phyloP scores from a whole-genome alignment of 305 asterid genomes.

The Fraxinus paxiana region DNA sequence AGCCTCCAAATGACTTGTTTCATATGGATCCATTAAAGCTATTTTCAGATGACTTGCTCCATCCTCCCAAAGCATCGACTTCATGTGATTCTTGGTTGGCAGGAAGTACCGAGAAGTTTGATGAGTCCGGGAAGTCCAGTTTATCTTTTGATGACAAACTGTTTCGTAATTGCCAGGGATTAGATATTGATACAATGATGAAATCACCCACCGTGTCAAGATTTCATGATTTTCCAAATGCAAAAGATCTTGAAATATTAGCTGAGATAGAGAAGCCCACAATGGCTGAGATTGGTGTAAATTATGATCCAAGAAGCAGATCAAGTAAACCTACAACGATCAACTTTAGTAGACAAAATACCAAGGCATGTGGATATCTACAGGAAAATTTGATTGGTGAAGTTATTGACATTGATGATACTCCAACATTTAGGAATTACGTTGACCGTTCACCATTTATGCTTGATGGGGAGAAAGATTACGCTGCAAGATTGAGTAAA shows the following conservation, averaged over 20 bases:
- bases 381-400: constrained; percentile 60
- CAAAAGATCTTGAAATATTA: constrained; percentile 38
- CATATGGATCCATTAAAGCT: constrained; percentile 39
- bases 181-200: constrained; percentile 33
- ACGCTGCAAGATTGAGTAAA: constrained; percentile 35
- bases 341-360: constrained; percentile 29
- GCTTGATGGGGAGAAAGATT: constrained; percentile 44
- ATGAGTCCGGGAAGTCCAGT: constrained; percentile 40
- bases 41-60: constrained; percentile 37
- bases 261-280: constrained; percentile 35
- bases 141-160: constrained; percentile 41
- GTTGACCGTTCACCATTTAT: constrained; percentile 36
- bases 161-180: constrained; percentile 28
- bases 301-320: constrained; percentile 41
- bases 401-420: constrained; percentile 57
- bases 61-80: constrained; percentile 40
- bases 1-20: constrained; percentile 39
- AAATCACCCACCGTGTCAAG: constrained; percentile 33
- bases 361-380: constrained; percentile 36
- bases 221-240: constrained; percentile 37
- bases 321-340: constrained; percentile 29
- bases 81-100: constrained; percentile 46
- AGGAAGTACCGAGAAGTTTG: constrained; percentile 33
- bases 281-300: constrained; percentile 33
- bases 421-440: constrained; percentile 35